phyloP scores from a whole-genome alignment of 1,284 basidiomycete genomes.

The Malassezia nana region DNA sequence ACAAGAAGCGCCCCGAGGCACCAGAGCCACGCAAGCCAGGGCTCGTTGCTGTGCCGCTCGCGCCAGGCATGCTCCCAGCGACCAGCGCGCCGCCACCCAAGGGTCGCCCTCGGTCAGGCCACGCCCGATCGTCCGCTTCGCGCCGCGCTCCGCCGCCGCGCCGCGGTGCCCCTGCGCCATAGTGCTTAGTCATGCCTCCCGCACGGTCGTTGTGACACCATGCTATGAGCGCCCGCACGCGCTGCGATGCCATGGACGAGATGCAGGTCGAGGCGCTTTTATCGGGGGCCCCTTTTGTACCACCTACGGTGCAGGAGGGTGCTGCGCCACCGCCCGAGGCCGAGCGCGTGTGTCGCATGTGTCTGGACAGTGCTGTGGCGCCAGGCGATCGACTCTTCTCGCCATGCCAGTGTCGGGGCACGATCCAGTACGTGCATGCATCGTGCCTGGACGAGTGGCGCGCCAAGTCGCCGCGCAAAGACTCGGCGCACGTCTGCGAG shows the following conservation, averaged over 20 bases:
- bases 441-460: slow-evolving; percentile 40
- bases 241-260: slow-evolving; percentile 5
- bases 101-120: background rate
- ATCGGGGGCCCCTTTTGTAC: too few species aligned
- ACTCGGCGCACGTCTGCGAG: slow-evolving; percentile 31
- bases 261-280: slow-evolving; percentile 12
- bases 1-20: background rate
- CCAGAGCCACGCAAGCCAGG: background rate
- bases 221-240: background rate
- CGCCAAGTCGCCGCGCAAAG: slow-evolving; percentile 20
- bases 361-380: background rate
- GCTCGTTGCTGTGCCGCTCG: background rate
- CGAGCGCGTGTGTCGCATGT: slow-evolving; percentile 11
- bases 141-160: background rate
- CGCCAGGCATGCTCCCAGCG: background rate
- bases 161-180: too few species aligned
- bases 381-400: slow-evolving; percentile 20
- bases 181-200: background rate
- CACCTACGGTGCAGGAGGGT: too few species aligned
- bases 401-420: slow-evolving; percentile 37
- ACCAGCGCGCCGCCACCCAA: background rate
- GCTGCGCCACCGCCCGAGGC: background rate
- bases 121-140: background rate
- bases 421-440: slow-evolving; percentile 44
- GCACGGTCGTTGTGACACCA: background rate